A percentile compares a stretch with the other conserved stretches of the same genome.
These are phyloP conservation scores for Salvia miltiorrhiza DNA, from an alignment of 257 asterid species.

Conservation along the genomic window DNA sequence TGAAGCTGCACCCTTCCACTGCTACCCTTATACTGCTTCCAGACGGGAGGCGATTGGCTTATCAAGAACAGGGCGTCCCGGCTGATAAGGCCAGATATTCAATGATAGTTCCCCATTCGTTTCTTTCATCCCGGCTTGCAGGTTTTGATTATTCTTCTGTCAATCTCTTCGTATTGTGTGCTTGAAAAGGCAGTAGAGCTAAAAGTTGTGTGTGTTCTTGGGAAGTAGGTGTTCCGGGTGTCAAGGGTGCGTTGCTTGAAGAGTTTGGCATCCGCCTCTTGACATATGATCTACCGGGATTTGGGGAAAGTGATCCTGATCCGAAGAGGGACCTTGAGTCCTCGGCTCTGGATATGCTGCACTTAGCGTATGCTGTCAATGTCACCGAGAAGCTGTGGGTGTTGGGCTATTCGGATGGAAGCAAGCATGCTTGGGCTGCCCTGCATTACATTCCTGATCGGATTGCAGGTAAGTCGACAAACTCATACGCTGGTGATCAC, in stretches of 20 bases:
- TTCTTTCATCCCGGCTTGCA: slow-evolving; percentile 92
- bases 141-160: slow-evolving; percentile 37
- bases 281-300: slow-evolving; percentile 90
- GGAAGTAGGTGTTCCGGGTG: slow-evolving; percentile 78
- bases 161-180: neutral
- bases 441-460: slow-evolving; percentile 92
- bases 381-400: slow-evolving; percentile 87
- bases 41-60: slow-evolving; percentile 83
- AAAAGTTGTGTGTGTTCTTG: neutral
- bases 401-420: slow-evolving; percentile 69
- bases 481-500: neutral
- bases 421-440: slow-evolving; percentile 93
- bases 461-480: slow-evolving; percentile 56
- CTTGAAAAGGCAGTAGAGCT: neutral
- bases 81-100: slow-evolving; percentile 78
- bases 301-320: slow-evolving; percentile 98
- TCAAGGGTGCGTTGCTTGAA: slow-evolving; percentile 56
- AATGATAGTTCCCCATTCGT: slow-evolving; percentile 66
- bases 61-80: slow-evolving; percentile 80
- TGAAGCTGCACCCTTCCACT: slow-evolving; percentile 68
- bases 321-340: slow-evolving; percentile 80
- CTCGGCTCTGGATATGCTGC: slow-evolving; percentile 84
- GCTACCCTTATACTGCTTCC: slow-evolving; percentile 84
- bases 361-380: slow-evolving; percentile 76
- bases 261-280: slow-evolving; percentile 83